phyloP scores from a whole-genome alignment of 805 yeast species.

The Suhomyces tanzawaensis region DNA sequence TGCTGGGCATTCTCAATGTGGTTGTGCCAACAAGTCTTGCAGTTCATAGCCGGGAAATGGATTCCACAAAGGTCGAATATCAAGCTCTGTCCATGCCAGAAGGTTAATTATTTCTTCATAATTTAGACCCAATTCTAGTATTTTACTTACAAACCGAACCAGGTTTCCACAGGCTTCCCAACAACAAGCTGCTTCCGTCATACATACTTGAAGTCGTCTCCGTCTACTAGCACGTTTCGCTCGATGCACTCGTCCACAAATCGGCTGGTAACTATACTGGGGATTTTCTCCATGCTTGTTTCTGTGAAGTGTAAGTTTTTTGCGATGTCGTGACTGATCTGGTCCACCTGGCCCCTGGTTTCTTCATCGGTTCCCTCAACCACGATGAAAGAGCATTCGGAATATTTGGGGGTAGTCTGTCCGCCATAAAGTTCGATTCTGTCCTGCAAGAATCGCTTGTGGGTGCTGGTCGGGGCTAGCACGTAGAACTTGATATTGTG shows the following conservation, averaged over 20 bases:
- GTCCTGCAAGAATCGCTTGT: conserved; percentile 11
- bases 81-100: too few relatives aligned
- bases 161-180: too few relatives aligned
- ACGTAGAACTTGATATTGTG: conserved; percentile 33
- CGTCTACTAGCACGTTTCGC: conserved; percentile 24
- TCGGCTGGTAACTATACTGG: conserved; percentile 32
- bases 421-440: conserved; percentile 48
- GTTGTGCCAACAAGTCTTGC: too few relatives aligned
- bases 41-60: too few relatives aligned
- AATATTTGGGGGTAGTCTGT: conserved; percentile 18
- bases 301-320: conserved; percentile 10
- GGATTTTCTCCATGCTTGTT: conserved; percentile 19
- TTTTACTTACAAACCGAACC: too few relatives aligned
- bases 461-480: conserved; percentile 9
- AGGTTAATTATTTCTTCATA: too few relatives aligned
- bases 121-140: too few relatives aligned
- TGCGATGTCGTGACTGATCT: conserved; percentile 16
- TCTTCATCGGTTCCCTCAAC: conserved; percentile 14
- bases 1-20: too few relatives aligned
- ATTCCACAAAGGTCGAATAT: too few relatives aligned
- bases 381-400: conserved; percentile 40
- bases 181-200: too few relatives aligned
- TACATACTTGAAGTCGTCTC: conserved; percentile 25
- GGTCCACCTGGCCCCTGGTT: conserved; percentile 8
- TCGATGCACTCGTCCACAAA: conserved; percentile 33